Conservation (phyloP, 2,329 filamentous ascomycete genomes). For the Alternaria sp. region DNA sequence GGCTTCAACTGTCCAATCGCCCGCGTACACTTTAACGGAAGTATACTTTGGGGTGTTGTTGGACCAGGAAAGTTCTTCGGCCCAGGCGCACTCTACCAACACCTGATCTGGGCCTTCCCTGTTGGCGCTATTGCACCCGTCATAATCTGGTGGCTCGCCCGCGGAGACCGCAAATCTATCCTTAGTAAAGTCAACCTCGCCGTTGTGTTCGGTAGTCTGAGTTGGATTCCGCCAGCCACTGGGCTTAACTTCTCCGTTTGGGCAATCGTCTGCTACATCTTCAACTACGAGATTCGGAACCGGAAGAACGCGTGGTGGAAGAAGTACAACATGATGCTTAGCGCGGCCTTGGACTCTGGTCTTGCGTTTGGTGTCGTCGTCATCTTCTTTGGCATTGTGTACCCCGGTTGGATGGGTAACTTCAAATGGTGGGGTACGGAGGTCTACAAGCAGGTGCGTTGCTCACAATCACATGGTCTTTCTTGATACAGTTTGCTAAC, state of each 20-base stretch:
- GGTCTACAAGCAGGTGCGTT: conserved; percentile 71
- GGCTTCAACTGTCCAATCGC: conserved; percentile 89
- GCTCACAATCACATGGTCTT: neutral
- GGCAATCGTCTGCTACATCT: conserved; percentile 83
- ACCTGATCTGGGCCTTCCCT: conserved; percentile 82
- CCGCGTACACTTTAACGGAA: conserved; percentile 88
- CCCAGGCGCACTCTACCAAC: conserved; percentile 74
- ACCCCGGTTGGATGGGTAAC: conserved; percentile 74
- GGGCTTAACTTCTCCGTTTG: conserved; percentile 90
- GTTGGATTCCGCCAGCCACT: conserved; percentile 83
- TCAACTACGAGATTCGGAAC: conserved; percentile 78
- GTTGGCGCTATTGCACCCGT: conserved; percentile 78
- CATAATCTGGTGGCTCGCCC: conserved; percentile 74
- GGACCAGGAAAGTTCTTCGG: conserved; percentile 86
- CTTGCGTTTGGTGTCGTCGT: conserved; percentile 83
- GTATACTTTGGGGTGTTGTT: conserved; percentile 88
- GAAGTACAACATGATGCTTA: conserved; percentile 90
- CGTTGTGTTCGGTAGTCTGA: conserved; percentile 81
- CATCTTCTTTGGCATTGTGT: conserved; percentile 87
- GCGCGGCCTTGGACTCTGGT: conserved; percentile 82
- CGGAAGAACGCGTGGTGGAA: conserved; percentile 81
- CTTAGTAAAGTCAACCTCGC: conserved; percentile 82
- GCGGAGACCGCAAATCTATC: conserved; percentile 65
- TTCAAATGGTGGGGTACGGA: conserved; percentile 92
- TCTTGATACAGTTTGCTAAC: conserved; percentile 15